Percentiles rank a stretch among this genome's conserved stretches.
These are phyloP conservation scores for Panicum virgatum DNA, from an alignment of 202 grass and related monocot species.

Conservation along the genomic window DNA sequence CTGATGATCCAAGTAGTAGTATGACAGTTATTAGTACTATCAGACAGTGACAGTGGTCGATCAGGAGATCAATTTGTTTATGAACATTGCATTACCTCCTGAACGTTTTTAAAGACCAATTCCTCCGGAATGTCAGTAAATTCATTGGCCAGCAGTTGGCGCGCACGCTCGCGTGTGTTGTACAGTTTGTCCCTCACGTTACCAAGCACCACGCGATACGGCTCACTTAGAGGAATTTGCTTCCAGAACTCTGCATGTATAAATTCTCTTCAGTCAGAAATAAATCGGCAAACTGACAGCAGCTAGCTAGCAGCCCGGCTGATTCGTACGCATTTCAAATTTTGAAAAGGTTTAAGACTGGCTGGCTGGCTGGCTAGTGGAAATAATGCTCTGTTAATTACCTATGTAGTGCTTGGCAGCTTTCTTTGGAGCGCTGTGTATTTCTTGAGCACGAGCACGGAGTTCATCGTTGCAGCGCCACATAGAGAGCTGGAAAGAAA, in stretches of 20 bases:
- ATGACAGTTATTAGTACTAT: too few relatives aligned
- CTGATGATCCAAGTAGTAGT: conserved; percentile 25
- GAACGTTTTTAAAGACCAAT: conserved; percentile 45
- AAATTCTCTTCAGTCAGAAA: not conserved
- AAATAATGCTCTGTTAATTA: too few relatives aligned
- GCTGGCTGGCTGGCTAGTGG: too few relatives aligned
- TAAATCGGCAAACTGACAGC: not conserved
- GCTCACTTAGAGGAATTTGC: conserved; percentile 60
- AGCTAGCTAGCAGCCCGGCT: too few relatives aligned
- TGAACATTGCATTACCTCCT: too few relatives aligned
- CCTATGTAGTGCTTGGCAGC: conserved; percentile 66
- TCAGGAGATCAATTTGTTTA: too few relatives aligned
- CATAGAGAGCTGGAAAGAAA: conserved; percentile 71
- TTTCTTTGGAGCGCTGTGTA: conserved; percentile 39
- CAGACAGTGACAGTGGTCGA: too few relatives aligned
- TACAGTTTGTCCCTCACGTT: conserved; percentile 81
- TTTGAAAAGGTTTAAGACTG: too few relatives aligned
- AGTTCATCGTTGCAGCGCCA: conserved; percentile 81
- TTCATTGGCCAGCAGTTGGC: conserved; percentile 58
- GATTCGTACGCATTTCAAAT: too few relatives aligned
- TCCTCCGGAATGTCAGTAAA: conserved; percentile 57
- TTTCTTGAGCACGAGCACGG: conserved; percentile 43
- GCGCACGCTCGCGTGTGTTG: conserved; percentile 67
- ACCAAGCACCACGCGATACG: conserved; percentile 80
- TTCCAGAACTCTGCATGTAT: conserved; percentile 89